Base-by-base conservation (phyloP, 2,329 filamentous ascomycete genomes). In the Zymoseptoria tritici region DNA sequence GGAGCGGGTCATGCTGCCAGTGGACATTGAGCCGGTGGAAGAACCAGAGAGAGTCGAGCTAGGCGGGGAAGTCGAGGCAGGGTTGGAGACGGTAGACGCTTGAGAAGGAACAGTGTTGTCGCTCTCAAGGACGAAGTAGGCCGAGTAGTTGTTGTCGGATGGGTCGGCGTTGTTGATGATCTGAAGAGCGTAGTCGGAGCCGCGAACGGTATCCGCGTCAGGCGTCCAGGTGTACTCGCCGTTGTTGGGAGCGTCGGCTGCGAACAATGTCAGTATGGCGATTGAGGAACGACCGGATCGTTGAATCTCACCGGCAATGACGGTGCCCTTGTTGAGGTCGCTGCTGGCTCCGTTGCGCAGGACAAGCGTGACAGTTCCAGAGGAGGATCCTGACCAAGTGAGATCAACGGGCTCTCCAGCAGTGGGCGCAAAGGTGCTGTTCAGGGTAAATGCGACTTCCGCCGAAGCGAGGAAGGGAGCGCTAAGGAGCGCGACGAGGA, bases 131-230 rank as follows among this genome's bases (percentile, higher is more conserved):
- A 75, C 73, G 72, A 83, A 84, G 61, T 75, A 76, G 6, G 79
- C 77, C 42, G 77, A 78, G 76, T 80, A 84, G 76, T 83, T 83
- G 70, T 72, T 74, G 61, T 77, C 67, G 54, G 56, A 60, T 8
- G 73, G 54, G 71, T 83, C 67, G 6, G 64, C 64, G 65, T 81
- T 80, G 64, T 75, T 72, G 68, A 81, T 72, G 67, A 84, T 84
- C 68, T 81, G 74, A 62, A 84, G 72, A 59, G 80, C 79, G 75
- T 83, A 83, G 69, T 79, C 75, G 49, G 71, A 71, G 64, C 77
- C 75, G 56, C 75, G 72, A 52, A 73, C 72, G 58, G 79, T 70
- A 59, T 72, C 66, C 54, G 69, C 58, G 21, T 77, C 74, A 4
- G 79, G 75, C 36, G 70, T 72, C 76, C 81, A 82, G 59, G 75